A percentile compares a stretch with the other conserved stretches of the same genome.
Conservation (phyloP, 2,329 filamentous ascomycete genomes). For the Coniochaeta pulveracea region DNA sequence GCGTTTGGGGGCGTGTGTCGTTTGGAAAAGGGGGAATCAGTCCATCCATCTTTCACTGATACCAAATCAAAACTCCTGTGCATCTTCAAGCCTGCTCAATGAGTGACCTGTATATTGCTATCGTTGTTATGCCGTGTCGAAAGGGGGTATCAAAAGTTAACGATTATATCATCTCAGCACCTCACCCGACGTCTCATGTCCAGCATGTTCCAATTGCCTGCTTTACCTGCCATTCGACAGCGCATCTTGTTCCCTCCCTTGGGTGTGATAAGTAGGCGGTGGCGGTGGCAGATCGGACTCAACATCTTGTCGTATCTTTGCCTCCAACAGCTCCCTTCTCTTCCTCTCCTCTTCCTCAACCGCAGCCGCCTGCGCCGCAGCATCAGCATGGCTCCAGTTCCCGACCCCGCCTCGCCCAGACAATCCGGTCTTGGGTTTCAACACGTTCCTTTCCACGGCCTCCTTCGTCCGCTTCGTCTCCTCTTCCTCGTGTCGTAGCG, state of each 20-base stretch:
- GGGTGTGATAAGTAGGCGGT: conserved; percentile 27
- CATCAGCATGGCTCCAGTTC: conserved; percentile 32
- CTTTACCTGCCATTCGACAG: too few species aligned
- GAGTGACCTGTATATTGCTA: background rate
- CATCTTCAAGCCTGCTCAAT: background rate
- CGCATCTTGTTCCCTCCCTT: conserved; percentile 13
- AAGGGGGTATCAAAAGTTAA: conserved; percentile 1
- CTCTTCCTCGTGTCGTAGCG: conserved; percentile 20
- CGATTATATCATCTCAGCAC: background rate
- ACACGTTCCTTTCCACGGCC: conserved; percentile 22
- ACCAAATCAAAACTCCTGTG: background rate
- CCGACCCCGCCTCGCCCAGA: conserved; percentile 46
- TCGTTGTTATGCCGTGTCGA: background rate
- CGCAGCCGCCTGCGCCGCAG: conserved; percentile 17
- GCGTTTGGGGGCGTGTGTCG: conserved; percentile 1
- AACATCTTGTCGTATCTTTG: conserved; percentile 30
- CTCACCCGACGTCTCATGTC: too few species aligned
- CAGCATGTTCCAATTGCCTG: too few species aligned
- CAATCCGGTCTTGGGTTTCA: conserved; percentile 13
- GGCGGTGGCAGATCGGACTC: conserved; percentile 35
- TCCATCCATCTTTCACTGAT: background rate
- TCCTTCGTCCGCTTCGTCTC: conserved; percentile 21
- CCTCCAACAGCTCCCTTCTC: conserved; percentile 27
- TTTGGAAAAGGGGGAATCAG: background rate
- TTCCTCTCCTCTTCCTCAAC: conserved; percentile 19